phyloP scores from a whole-genome alignment of 2,329 filamentous ascomycete genomes.

The Fusarium graminum region DNA sequence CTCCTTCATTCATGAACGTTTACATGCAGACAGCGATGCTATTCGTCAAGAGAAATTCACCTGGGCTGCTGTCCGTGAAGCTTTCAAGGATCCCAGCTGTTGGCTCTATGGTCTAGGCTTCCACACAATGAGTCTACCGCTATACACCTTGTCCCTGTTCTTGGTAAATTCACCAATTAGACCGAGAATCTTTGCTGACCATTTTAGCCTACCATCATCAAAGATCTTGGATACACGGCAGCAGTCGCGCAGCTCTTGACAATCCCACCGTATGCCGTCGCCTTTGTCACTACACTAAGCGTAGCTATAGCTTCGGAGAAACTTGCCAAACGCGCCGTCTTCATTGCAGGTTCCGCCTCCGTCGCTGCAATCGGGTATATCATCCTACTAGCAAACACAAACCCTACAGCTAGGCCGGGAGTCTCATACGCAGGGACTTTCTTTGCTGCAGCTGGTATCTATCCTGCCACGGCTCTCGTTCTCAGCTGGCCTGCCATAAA shows the following conservation, averaged over 20 bases:
- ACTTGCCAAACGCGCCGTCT: conserved; percentile 68
- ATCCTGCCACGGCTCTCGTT: conserved; percentile 72
- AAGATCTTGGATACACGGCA: conserved; percentile 65
- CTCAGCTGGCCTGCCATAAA: conserved; percentile 80
- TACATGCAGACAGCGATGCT: conserved; percentile 77
- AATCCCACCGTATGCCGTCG: conserved; percentile 74
- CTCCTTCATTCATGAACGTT: conserved; percentile 69
- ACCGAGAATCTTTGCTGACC: fast-evolving
- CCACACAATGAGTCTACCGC: conserved; percentile 76
- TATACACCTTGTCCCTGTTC: conserved; percentile 69
- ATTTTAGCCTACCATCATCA: conserved; percentile 64
- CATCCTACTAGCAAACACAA: conserved; percentile 66
- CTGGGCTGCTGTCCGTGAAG: conserved; percentile 74
- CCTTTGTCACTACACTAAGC: conserved; percentile 69
- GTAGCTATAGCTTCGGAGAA: conserved; percentile 73
- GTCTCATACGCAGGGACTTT: conserved; percentile 72
- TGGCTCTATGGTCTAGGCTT: conserved; percentile 80
- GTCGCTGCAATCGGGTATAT: conserved; percentile 74
- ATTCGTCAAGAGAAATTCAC: conserved; percentile 76
- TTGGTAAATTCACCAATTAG: conserved; percentile 53
- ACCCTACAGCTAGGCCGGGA: conserved; percentile 63
- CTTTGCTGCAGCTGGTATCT: conserved; percentile 75
- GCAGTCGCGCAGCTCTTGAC: conserved; percentile 70
- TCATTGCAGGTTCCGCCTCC: conserved; percentile 69
- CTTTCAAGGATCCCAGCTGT: conserved; percentile 75